Evolutionary conservation across 2,329 filamentous ascomycete genomes (phyloP).

Genomic region (Exutisphaerella laricina): DNA sequence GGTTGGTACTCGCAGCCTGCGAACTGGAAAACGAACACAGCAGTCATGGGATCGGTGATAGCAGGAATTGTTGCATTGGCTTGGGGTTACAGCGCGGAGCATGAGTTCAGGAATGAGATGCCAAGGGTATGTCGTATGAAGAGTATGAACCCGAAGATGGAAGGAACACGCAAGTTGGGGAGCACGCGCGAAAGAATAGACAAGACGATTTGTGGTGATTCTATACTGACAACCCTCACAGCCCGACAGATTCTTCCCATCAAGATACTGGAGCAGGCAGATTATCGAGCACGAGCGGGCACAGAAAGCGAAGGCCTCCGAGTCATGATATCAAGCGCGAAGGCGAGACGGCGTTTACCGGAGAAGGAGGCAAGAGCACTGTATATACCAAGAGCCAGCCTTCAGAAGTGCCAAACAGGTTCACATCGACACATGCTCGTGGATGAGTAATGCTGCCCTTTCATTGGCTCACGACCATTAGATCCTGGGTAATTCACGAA

Average conservation of each 20-base stretch:
- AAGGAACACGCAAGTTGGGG: no score
- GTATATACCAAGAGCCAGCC: conserved; percentile 5
- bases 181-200: no score
- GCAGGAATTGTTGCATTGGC: conserved; percentile 61
- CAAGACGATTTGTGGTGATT: no score
- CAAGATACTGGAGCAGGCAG: conserved; percentile 72
- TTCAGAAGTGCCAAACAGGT: neutral
- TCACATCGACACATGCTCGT: neutral
- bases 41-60: conserved; percentile 64
- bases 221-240: conserved; percentile 18
- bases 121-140: conserved; percentile 51
- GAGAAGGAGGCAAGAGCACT: neutral
- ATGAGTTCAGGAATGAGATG: conserved; percentile 68
- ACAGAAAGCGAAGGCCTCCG: conserved; percentile 16
- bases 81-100: conserved; percentile 66
- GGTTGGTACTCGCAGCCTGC: conserved; percentile 94
- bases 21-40: conserved; percentile 94
- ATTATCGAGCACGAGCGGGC: conserved; percentile 62
- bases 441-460: neutral
- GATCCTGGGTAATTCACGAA: neutral
- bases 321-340: conserved; percentile 5
- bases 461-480: neutral
- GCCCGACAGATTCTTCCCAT: conserved; percentile 71
- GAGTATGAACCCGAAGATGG: neutral
- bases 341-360: conserved; percentile 1